phyloP scores from a whole-genome alignment of 129 eudicot genomes.

The Solidago caesia region DNA sequence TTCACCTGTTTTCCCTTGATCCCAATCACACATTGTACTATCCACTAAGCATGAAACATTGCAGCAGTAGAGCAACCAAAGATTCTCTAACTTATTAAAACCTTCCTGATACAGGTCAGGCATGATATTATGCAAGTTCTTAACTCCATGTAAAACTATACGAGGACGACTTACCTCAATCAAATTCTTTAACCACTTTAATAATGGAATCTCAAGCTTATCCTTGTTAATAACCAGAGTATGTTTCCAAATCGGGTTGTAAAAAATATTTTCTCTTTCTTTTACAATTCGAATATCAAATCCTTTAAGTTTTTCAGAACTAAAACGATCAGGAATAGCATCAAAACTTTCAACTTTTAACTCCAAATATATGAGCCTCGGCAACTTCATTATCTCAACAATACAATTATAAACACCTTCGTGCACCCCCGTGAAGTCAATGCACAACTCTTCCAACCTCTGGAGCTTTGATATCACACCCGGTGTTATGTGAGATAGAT shows the following conservation, averaged over 20 bases:
- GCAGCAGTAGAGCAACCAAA: rapidly evolving
- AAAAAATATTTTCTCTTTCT: not conserved
- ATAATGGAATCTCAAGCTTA: not conserved
- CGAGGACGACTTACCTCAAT: not conserved
- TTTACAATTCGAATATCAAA: not conserved
- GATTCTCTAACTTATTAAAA: not conserved
- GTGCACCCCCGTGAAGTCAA: not conserved
- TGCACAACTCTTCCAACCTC: not conserved
- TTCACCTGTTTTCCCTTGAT: too few species aligned
- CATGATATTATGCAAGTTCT: constrained; percentile 4
- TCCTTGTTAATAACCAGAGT: not conserved
- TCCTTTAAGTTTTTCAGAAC: not conserved
- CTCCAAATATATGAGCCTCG: not conserved
- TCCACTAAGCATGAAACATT: not conserved
- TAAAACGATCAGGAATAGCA: not conserved
- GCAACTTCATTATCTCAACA: not conserved
- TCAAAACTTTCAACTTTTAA: not conserved
- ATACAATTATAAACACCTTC: not conserved
- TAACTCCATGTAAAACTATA: rapidly evolving
- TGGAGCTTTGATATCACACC: constrained; percentile 1
- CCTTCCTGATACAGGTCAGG: not conserved
- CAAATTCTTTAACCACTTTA: not conserved
- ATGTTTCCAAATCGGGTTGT: not conserved
- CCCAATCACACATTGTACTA: too few species aligned
- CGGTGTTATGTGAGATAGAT: not conserved